Conservation (phyloP, 139 green algal species). For the Nannochloris sp. region DNA sequence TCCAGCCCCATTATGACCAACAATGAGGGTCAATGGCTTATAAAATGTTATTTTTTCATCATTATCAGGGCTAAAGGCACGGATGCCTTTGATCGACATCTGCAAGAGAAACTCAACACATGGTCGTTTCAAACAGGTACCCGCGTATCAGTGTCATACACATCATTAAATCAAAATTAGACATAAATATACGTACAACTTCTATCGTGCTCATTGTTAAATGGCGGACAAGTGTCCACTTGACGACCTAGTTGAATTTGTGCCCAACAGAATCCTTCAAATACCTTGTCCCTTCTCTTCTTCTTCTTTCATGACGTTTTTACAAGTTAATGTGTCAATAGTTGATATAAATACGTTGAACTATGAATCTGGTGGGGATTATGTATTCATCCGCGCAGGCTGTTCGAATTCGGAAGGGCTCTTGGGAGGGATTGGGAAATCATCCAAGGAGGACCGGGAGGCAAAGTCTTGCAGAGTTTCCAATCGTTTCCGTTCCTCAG, state of each 20-base stretch:
- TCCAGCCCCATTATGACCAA: conserved; percentile 90
- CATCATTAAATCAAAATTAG: neutral
- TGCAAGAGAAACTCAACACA: conserved; percentile 17
- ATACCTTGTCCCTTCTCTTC: no score
- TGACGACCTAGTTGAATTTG: neutral
- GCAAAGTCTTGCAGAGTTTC: conserved; percentile 1
- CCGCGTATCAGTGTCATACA: no score
- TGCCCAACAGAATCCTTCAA: no score
- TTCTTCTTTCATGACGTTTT: no score
- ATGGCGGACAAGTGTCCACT: neutral
- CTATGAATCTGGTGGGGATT: no score
- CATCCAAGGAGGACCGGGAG: neutral
- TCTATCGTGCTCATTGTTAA: conserved; percentile 1
- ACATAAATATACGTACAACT: neutral
- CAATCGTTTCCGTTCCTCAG: conserved; percentile 17
- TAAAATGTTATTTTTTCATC: conserved; percentile 82
- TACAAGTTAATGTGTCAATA: no score
- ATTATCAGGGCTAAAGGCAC: conserved; percentile 88
- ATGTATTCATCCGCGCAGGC: no score
- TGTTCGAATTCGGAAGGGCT: no score
- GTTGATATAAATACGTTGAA: no score
- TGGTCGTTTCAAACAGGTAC: no score
- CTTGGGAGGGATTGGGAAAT: conserved; percentile 3
- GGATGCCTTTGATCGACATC: conserved; percentile 94
- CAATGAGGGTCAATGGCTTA: conserved; percentile 93